Conservation (phyloP, 1,284 basidiomycete species). For the Pisolithus thermaeus region DNA sequence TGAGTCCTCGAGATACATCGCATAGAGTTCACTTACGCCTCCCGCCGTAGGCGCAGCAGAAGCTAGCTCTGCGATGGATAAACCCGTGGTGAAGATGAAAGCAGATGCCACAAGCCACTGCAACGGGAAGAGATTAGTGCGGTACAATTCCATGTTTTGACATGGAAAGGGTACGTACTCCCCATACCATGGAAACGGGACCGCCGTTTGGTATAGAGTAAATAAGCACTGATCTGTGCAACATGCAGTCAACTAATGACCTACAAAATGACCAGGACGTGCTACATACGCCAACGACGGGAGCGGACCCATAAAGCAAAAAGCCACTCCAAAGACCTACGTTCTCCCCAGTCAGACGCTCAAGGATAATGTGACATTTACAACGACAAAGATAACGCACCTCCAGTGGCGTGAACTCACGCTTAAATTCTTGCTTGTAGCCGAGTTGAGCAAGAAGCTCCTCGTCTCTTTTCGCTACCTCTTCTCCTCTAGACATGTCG, state of each 20-base stretch:
- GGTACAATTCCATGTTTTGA: neutral
- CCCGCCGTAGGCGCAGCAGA: conserved; percentile 62
- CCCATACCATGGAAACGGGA: conserved; percentile 46
- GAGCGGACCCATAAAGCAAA: conserved; percentile 37
- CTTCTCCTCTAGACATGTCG: neutral
- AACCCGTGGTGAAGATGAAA: conserved; percentile 56
- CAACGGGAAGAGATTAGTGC: neutral
- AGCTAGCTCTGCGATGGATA: conserved; percentile 67
- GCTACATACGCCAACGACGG: conserved; percentile 36
- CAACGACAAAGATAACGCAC: neutral
- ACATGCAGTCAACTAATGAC: conserved; percentile 8
- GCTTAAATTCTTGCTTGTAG: conserved; percentile 40
- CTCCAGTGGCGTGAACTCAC: conserved; percentile 14
- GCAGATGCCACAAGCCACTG: conserved; percentile 39
- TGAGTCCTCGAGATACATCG: no score
- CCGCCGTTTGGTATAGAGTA: conserved; percentile 44
- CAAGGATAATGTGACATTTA: neutral
- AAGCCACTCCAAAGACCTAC: conserved; percentile 31
- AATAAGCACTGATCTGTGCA: conserved; percentile 32
- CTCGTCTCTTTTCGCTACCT: conserved; percentile 18
- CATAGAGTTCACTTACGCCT: conserved; percentile 19
- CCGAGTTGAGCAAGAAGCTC: conserved; percentile 30
- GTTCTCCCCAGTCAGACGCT: neutral
- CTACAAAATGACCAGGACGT: neutral
- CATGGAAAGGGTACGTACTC: conserved; percentile 16